Evolutionary conservation across 139 green algal species (phyloP).

Genomic region (Volvox reticuliferus): DNA sequence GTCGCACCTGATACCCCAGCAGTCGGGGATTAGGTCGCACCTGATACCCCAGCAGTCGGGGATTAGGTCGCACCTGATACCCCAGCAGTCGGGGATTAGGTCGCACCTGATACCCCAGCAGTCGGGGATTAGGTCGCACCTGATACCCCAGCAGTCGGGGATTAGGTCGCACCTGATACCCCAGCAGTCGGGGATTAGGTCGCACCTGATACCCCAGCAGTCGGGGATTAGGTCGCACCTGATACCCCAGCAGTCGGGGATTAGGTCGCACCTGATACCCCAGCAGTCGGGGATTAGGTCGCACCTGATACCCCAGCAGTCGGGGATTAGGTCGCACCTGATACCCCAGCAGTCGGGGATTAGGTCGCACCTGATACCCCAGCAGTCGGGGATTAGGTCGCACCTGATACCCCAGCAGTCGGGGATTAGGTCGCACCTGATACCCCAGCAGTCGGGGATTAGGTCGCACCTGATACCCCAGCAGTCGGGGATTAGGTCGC

Average conservation of each 20-base stretch:
- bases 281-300: constrained; percentile 61
- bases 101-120: constrained; percentile 68
- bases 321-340: constrained; percentile 56
- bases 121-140: constrained; percentile 53
- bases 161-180: constrained; percentile 64
- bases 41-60: constrained; percentile 64
- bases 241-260: constrained; percentile 62
- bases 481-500: constrained; percentile 55
- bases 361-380: constrained; percentile 62
- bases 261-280: constrained; percentile 65
- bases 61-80: constrained; percentile 64
- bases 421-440: constrained; percentile 57
- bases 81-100: constrained; percentile 61
- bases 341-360: constrained; percentile 64
- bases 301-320: constrained; percentile 67
- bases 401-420: constrained; percentile 66
- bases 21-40: constrained; percentile 59
- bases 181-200: constrained; percentile 61
- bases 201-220: constrained; percentile 68
- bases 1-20: constrained; percentile 65
- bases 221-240: constrained; percentile 55
- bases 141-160: constrained; percentile 63
- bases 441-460: constrained; percentile 66
- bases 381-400: constrained; percentile 62
- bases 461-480: constrained; percentile 64